Percentiles rank a stretch among this genome's conserved stretches.
Evolutionary conservation across 495 filamentous ascomycete species (phyloP).

Genomic region (Aspergillus indologenus): DNA sequence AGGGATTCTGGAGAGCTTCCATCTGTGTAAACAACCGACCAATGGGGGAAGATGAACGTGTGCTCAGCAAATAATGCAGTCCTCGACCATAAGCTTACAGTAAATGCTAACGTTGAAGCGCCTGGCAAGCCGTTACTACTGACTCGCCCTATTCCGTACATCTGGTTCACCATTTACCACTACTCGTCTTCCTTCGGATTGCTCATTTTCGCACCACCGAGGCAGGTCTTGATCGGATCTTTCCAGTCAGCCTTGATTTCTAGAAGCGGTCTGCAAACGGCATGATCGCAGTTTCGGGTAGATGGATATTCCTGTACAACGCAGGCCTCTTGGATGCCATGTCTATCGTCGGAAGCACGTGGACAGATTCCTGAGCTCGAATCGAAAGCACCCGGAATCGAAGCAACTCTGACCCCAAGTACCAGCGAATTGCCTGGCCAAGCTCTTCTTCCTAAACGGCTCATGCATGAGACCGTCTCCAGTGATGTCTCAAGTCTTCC

Average conservation of each 20-base stretch:
- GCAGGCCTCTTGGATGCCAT: not conserved
- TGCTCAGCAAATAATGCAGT: not conserved
- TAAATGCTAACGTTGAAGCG: not conserved
- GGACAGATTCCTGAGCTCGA: constrained; percentile 14
- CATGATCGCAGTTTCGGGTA: not conserved
- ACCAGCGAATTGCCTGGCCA: not conserved
- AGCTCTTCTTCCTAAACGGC: not conserved
- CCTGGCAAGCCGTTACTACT: not conserved
- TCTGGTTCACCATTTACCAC: not conserved
- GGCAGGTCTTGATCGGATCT: constrained; percentile 1
- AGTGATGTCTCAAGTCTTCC: not conserved
- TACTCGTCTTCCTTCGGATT: not conserved
- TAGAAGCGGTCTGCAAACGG: constrained; percentile 3
- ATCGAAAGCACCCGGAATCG: not conserved
- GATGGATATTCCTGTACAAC: constrained; percentile 8
- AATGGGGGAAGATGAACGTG: not conserved
- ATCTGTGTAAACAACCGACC: not conserved
- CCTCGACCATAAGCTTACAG: not conserved
- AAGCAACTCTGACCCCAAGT: not conserved
- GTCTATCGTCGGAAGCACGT: constrained; percentile 19
- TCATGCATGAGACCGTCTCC: not conserved
- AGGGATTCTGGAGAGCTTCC: not conserved
- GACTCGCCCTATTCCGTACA: too few relatives aligned
- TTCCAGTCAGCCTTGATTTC: not conserved
- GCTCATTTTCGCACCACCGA: too few relatives aligned